Conservation (phyloP, 2,329 filamentous ascomycete genomes). For the Colletotrichum spinosum region DNA sequence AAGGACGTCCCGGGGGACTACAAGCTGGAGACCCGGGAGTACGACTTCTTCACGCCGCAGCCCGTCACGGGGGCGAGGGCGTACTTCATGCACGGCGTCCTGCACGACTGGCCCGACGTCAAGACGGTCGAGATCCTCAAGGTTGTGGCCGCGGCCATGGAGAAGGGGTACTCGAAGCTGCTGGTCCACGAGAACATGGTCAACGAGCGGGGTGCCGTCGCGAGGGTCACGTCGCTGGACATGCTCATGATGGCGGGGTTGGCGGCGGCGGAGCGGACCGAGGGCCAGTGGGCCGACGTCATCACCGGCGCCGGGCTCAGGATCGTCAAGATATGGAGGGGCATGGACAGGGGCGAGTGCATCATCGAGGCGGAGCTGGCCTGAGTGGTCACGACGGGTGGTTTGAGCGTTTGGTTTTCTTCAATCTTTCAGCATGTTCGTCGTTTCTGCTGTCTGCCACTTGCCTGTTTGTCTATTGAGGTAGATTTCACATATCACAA, state of each 20-base stretch:
- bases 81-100: slow-evolving; percentile 42
- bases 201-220: slow-evolving; percentile 43
- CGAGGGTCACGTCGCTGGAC: slow-evolving; percentile 47
- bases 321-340: slow-evolving; percentile 47
- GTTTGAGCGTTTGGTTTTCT: background rate
- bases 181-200: slow-evolving; percentile 52
- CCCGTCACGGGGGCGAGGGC: slow-evolving; percentile 52
- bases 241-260: slow-evolving; percentile 49
- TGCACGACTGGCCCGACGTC: slow-evolving; percentile 43
- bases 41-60: slow-evolving; percentile 55
- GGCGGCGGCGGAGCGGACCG: slow-evolving; percentile 46
- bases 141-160: slow-evolving; percentile 32
- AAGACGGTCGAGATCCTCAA: slow-evolving; percentile 38
- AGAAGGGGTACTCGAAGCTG: slow-evolving; percentile 50
- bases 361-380: slow-evolving; percentile 44
- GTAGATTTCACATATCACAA: too few species aligned
- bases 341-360: slow-evolving; percentile 43
- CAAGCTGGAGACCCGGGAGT: slow-evolving; percentile 44
- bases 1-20: slow-evolving; percentile 40
- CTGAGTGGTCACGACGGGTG: background rate
- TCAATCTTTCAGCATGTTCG: too few species aligned
- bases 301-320: slow-evolving; percentile 42
- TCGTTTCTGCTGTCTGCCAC: too few species aligned
- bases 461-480: too few species aligned
- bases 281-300: slow-evolving; percentile 45